Conservation (phyloP, 768 basidiomycete species). For the Wakefieldia striispora region DNA sequence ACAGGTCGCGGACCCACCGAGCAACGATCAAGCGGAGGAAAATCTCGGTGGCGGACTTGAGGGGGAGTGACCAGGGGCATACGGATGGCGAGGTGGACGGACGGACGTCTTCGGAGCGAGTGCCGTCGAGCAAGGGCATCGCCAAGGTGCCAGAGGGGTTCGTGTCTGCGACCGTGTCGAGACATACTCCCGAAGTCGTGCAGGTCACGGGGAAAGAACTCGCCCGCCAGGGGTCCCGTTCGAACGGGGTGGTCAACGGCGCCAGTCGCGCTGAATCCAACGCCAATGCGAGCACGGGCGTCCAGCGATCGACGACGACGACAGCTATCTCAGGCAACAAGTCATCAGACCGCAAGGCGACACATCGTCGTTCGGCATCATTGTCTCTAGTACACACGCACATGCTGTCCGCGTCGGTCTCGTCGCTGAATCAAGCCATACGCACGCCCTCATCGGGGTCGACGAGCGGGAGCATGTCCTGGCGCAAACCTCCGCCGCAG, state of each 20-base stretch:
- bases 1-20: slow-evolving; percentile 1
- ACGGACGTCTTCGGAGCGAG: neutral
- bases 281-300: neutral
- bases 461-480: neutral
- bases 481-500: slow-evolving; percentile 11
- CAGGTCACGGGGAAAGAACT: neutral
- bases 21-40: slow-evolving; percentile 13
- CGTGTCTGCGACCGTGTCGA: neutral
- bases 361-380: slow-evolving; percentile 18
- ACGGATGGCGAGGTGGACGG: slow-evolving; percentile 25
- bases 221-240: neutral
- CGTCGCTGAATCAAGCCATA: neutral
- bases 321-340: neutral
- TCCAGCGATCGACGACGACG: slow-evolving; percentile 8
- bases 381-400: slow-evolving; percentile 6
- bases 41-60: slow-evolving; percentile 24
- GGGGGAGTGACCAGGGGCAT: slow-evolving; percentile 26
- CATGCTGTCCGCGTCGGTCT: neutral
- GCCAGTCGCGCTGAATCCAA: neutral
- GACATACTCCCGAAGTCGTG: too few relatives aligned
- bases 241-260: too few relatives aligned
- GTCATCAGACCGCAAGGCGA: neutral
- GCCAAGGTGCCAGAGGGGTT: neutral
- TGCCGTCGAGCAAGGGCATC: neutral
- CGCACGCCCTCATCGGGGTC: neutral